Evolutionary conservation across 2,329 filamentous ascomycete species (phyloP).

Genomic region (Periconia sp.): DNA sequence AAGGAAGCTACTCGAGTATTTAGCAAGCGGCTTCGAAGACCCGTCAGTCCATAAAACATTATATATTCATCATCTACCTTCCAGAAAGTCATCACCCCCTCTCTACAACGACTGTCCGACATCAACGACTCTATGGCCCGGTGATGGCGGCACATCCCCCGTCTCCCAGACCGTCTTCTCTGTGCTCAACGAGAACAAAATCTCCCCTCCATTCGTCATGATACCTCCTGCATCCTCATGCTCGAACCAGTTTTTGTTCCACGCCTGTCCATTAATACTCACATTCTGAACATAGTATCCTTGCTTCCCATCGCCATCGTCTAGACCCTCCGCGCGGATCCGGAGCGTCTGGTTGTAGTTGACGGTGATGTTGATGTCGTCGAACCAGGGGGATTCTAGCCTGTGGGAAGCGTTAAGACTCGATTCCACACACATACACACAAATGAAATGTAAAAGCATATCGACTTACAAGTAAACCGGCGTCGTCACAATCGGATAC

Average conservation of each 20-base stretch:
- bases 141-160: slow-evolving; percentile 35
- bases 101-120: slow-evolving; percentile 3
- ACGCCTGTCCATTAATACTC: slow-evolving; percentile 54
- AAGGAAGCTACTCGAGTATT: too few relatives aligned
- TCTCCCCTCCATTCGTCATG: slow-evolving; percentile 38
- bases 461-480: slow-evolving; percentile 46
- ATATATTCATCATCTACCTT: too few relatives aligned
- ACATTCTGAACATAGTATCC: slow-evolving; percentile 57
- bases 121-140: slow-evolving; percentile 33
- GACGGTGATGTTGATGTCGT: slow-evolving; percentile 39
- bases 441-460: too few relatives aligned
- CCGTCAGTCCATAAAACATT: too few relatives aligned
- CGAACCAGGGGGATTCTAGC: slow-evolving; percentile 50
- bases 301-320: slow-evolving; percentile 45
- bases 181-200: slow-evolving; percentile 32
- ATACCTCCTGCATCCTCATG: slow-evolving; percentile 50
- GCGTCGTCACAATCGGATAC: slow-evolving; percentile 52
- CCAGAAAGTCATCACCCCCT: too few relatives aligned
- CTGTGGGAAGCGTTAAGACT: too few relatives aligned
- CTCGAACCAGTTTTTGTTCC: slow-evolving; percentile 59
- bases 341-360: slow-evolving; percentile 44
- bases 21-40: too few relatives aligned
- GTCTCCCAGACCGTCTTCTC: slow-evolving; percentile 35
- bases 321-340: slow-evolving; percentile 47
- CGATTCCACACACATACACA: too few relatives aligned